Conservation (phyloP, 345 rosid species). For the Angophora floribunda region DNA sequence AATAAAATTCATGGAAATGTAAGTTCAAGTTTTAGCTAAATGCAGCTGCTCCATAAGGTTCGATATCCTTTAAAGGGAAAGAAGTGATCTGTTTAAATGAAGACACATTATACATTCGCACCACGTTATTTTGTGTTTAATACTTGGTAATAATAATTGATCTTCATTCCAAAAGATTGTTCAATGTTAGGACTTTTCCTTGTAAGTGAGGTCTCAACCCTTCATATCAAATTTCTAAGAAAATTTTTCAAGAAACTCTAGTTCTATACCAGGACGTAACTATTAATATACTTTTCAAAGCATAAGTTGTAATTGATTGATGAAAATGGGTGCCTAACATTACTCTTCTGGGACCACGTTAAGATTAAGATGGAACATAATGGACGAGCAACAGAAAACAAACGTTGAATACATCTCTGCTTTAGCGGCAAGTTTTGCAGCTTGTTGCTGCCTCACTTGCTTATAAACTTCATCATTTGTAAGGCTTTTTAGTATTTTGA, state of each 20-base stretch:
- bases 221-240: neutral
- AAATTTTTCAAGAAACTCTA: neutral
- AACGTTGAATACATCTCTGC: conserved; percentile 58
- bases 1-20: neutral
- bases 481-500: neutral
- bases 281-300: neutral
- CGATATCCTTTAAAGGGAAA: neutral
- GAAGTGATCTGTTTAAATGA: neutral
- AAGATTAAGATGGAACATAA: neutral
- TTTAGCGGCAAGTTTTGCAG: conserved; percentile 59
- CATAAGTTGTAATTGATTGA: neutral
- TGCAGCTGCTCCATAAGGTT: neutral
- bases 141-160: neutral
- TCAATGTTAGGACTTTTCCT: neutral
- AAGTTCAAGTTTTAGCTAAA: neutral
- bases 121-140: neutral
- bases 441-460: conserved; percentile 38
- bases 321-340: neutral
- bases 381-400: neutral
- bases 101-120: neutral
- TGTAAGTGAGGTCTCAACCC: neutral
- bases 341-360: neutral
- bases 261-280: no score
- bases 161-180: neutral
- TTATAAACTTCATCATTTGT: conserved; percentile 22